Evolutionary conservation across 352 stramenopile species (phyloP), one percentile per base, ranked within the genome.

Genomic region (Pythium aquatile): DNA sequence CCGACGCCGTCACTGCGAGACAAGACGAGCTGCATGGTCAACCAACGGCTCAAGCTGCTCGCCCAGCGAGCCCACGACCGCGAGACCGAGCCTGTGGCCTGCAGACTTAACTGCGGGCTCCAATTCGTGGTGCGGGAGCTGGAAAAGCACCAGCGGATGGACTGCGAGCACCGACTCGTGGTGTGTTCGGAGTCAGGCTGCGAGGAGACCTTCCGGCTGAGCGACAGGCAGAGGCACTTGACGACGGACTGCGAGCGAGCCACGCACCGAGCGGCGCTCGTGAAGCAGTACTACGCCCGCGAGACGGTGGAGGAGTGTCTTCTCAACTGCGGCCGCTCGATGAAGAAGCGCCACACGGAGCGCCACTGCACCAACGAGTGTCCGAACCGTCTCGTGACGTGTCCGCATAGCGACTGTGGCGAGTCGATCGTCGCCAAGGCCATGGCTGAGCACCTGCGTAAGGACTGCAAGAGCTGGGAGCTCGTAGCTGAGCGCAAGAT

Each of bases 1-100:
- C 80, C 74, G 3, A 93, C 82, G 10, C 80, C 84, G 20, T 91
- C 82, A 0, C 62, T 85, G 29, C 73, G 84, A 2, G 82, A 89
- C 56, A 74, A 82, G 44, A 87, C 83, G 48, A 78, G 76, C 59
- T 93, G 84, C 55, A 33, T 84, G 14, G 58, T 90, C n/a, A 88
- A 90, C 69, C 80, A 89, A 52, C 71, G 75, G 63, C 70, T 90
- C 30, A 85, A 90, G 46, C 39, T 82, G 37, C 72, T 93, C 35
- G 84, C 80, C 0, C 78, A 88, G 39, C 76, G 81, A 8, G 80
- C 81, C 5, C 69, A 69, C 17, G 78, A 87, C 47, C 72, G 82
- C 24, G 69, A 81, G 35, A 58, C 66, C 16, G 77, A 84, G 44
- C 24, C 55, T 29, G 67, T 77, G 55, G 42, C 58, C 35, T 91